Evolutionary conservation across 2,329 filamentous ascomycete species (phyloP), one percentile per base, ranked within the genome.

Genomic region (Beauveria scarabaeidicola): DNA sequence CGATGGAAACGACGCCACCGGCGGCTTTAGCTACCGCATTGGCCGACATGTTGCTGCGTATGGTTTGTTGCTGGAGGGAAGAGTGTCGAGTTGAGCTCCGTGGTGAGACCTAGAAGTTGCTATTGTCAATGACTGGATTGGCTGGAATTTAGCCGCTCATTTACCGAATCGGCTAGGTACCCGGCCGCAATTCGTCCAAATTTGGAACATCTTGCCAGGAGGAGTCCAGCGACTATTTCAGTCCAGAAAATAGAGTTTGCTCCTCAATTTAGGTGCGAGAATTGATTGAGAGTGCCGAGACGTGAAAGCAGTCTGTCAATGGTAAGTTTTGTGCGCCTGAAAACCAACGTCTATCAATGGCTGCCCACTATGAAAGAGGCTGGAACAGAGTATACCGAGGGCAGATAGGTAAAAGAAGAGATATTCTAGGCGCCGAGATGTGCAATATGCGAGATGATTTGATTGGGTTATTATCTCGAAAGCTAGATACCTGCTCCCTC

Each of bases 21-120:
- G 76, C 78, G 67, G 78, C 78, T 70, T 84, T 84, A 59, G 78
- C 77, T 69, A 75, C 80, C 69, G 76, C 81, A 75, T 85, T 84
- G 66, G 82, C 81, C 67, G 81, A 83, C 84, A 87, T 87, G 63
- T 67, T 78, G 73, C 69, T 72, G 58, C 61, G 47, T 27, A 40
- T 61, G 54, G 44, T 52, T 55, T 63, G 64, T 62, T 40, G 54
- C 58, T 63, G 59, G 57, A 51, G 58, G 53, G 50, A 10, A 60
- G 62, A 53, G 61, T 64, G 32, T 36, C 10, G 29, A 32, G 29
- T 32, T 32, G 29, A 32, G 29, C 23, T 29, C 32, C 6, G 32
- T 36, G 11, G 11, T 36, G 11, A 13, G 32, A 13, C 11, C 32
- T 48, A 5, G 62, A 51, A 51, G 59, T 56, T 61, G 54, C 52